Evolutionary conservation across 257 asterid species (phyloP), one percentile per base, ranked within the genome.

Genomic region (Echites panduratus): DNA sequence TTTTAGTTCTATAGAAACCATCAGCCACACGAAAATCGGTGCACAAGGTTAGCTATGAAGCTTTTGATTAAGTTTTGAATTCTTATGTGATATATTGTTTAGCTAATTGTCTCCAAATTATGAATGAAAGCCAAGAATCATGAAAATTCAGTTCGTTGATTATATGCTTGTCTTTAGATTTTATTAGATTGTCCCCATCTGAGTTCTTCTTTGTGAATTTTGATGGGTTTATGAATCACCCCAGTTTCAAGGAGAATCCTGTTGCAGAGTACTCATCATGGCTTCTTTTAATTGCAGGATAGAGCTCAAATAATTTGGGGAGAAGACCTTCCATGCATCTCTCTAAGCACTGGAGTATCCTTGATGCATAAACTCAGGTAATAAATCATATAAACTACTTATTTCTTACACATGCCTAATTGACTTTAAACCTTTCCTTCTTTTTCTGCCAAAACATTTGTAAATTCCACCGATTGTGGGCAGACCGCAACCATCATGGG

Each of bases 401-500:
- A 72, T 72, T 43, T 59, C 59, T 59, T 26, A 2, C 2, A 27
- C 1, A 52, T 24, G 35, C 22, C 29, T 70, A 70, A 26, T 50
- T 67, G 44, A 24, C 44, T 11, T 66, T 1, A 19, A 48, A 32
- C 45, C 48, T 58, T 24, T 17, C 26, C 14, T 27, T 26, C 35
- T 48, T 40, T 44, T 35, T 24, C 76, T 13, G 38, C 68, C 35
- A 66, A 38, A 41, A 50, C 19, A n/a, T 3, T 53, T n/a, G 19
- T 29, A 22, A 17, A 26, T 22, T 27, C 0, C n/a, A 43, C 43
- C n/a, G 1, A 69, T 12, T 66, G 14, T 24, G 47, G n/a, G n/a
- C 84, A 92, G 97, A 77, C 98, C 97, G 12, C 97, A 94, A 72
- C 98, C 98, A 29, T 91, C 97, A 9, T 89, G 97, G 97, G 98